A percentile compares a stretch with the other conserved stretches of the same genome.
These are phyloP conservation scores for Beauveria sp. DNA, from an alignment of 2,329 filamentous ascomycete species.

Conservation along the genomic window DNA sequence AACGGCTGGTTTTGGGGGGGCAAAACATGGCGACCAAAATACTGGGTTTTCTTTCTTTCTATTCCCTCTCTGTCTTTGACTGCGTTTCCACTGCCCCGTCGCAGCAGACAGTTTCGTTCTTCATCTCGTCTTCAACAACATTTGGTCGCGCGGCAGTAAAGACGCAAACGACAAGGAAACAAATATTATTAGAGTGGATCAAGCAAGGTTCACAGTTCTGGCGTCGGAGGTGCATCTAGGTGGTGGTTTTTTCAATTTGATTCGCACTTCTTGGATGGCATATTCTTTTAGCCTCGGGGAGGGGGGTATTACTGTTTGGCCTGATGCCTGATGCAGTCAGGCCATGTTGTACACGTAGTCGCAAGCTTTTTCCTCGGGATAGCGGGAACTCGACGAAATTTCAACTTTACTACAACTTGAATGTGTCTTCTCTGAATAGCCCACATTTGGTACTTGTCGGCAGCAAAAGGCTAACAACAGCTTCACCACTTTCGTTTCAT, in stretches of 20 bases:
- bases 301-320: too few species aligned
- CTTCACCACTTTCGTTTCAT: too few species aligned
- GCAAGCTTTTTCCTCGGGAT: too few species aligned
- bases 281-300: too few species aligned
- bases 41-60: not conserved
- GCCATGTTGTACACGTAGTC: too few species aligned
- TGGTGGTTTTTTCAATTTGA: not conserved
- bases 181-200: not conserved
- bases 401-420: too few species aligned
- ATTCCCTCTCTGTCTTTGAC: not conserved
- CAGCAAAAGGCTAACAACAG: too few species aligned
- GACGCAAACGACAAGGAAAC: not conserved
- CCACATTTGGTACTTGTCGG: too few species aligned
- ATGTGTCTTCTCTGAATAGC: too few species aligned
- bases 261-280: too few species aligned
- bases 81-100: not conserved
- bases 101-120: not conserved
- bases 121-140: not conserved
- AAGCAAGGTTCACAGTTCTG: not conserved
- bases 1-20: not conserved
- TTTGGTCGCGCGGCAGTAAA: not conserved
- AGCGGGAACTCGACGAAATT: too few species aligned
- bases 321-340: too few species aligned
- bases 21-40: not conserved
- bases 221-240: conserved; percentile 1